phyloP scores from a whole-genome alignment of 176 grass and related monocot genomes.

The Thinopyrum elongatum region DNA sequence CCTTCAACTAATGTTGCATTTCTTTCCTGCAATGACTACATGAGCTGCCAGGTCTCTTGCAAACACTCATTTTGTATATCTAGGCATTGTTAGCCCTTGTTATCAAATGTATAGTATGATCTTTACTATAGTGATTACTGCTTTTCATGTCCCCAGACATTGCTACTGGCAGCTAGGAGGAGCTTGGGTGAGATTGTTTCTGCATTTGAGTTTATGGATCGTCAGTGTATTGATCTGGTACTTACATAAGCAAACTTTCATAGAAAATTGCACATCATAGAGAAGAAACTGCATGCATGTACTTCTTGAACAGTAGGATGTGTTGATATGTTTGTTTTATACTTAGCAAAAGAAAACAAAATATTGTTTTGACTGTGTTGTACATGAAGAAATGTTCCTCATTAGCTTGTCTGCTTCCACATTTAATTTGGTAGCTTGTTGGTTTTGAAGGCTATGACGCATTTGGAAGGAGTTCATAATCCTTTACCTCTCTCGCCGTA shows the following conservation, averaged over 20 bases:
- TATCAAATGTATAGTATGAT: slow-evolving; percentile 18
- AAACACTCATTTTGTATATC: slow-evolving; percentile 20
- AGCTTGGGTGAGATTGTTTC: slow-evolving; percentile 86
- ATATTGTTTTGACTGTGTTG: background rate
- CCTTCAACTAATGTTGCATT: slow-evolving; percentile 82
- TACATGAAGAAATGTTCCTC: slow-evolving; percentile 14
- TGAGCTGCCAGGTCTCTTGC: slow-evolving; percentile 70
- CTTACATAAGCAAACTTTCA: background rate
- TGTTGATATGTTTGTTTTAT: background rate
- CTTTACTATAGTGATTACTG: slow-evolving; percentile 26
- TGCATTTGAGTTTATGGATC: slow-evolving; percentile 99
- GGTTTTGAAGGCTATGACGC: slow-evolving; percentile 63
- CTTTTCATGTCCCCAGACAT: slow-evolving; percentile 65
- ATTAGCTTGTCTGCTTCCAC: slow-evolving; percentile 25
- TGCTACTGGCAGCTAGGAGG: slow-evolving; percentile 79
- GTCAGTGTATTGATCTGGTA: slow-evolving; percentile 85
- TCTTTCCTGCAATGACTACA: slow-evolving; percentile 93
- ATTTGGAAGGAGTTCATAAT: slow-evolving; percentile 90
- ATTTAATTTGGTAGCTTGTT: slow-evolving; percentile 36
- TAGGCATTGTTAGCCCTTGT: background rate
- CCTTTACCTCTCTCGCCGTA: slow-evolving; percentile 59
- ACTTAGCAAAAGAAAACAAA: background rate
- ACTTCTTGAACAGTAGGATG: slow-evolving; percentile 7
- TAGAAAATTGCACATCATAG: background rate
- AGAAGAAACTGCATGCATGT: background rate